Conservation (phyloP, 805 yeast species). For the Lachancea cidri region DNA sequence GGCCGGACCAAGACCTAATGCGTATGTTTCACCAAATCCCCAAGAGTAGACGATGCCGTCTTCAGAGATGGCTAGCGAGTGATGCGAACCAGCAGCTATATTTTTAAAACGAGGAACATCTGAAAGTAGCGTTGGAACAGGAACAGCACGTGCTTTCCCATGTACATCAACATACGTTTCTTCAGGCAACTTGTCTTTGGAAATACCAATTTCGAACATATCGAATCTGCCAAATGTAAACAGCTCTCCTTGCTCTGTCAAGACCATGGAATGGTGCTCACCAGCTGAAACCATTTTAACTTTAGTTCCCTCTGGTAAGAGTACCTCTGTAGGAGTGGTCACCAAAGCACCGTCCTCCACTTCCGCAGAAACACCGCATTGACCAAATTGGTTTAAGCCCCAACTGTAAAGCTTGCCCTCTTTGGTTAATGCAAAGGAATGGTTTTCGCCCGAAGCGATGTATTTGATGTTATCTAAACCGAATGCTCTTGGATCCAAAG, state of each 20-base stretch:
- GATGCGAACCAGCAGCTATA: slow-evolving; percentile 87
- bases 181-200: slow-evolving; percentile 60
- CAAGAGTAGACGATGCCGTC: slow-evolving; percentile 88
- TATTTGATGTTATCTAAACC: slow-evolving; percentile 74
- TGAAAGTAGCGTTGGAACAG: slow-evolving; percentile 68
- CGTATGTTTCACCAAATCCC: slow-evolving; percentile 98
- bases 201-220: slow-evolving; percentile 87
- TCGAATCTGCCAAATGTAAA: slow-evolving; percentile 88
- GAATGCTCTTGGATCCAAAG: slow-evolving; percentile 76
- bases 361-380: slow-evolving; percentile 77
- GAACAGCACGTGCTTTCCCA: slow-evolving; percentile 79
- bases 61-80: slow-evolving; percentile 75
- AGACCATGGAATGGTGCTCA: slow-evolving; percentile 85
- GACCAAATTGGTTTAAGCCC: slow-evolving; percentile 98
- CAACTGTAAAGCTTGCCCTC: slow-evolving; percentile 73
- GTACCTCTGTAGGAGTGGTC: slow-evolving; percentile 67
- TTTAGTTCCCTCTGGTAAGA: slow-evolving; percentile 56
- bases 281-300: slow-evolving; percentile 73
- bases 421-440: slow-evolving; percentile 83
- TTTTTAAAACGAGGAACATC: slow-evolving; percentile 51
- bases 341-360: slow-evolving; percentile 84
- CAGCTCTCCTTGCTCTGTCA: slow-evolving; percentile 66
- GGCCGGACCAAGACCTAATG: slow-evolving; percentile 86
- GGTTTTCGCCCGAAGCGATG: slow-evolving; percentile 92
- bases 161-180: slow-evolving; percentile 69